These are phyloP conservation scores for Helianthus annuus DNA, from an alignment of 129 eudicot genomes.

Conservation along the genomic window HanXRQr2.0-SUNRISE NC_035438.2:3923673-3924172, in stretches of 20 bases:
- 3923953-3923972: too few relatives aligned
- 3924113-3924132: too few relatives aligned
- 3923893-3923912: neutral
- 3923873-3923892: neutral
- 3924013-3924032: too few relatives aligned
- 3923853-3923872: constrained; percentile 3
- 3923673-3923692: constrained; percentile 19
- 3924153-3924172: too few relatives aligned
- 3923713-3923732: constrained; percentile 17
- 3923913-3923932: neutral
- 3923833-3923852: neutral
- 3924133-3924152: too few relatives aligned
- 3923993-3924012: too few relatives aligned
- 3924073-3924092: too few relatives aligned
- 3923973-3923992: too few relatives aligned
- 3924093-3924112: too few relatives aligned
- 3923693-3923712: constrained; percentile 40
- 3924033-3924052: too few relatives aligned
- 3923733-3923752: constrained; percentile 16
- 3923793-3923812: constrained; percentile 3
- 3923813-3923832: neutral
- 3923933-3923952: too few relatives aligned
- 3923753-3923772: constrained; percentile 21
- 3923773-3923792: constrained; percentile 13
- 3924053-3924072: too few relatives aligned